phyloP scores from a whole-genome alignment of 2,329 filamentous ascomycete genomes.

The Phaeosphaeria sp. region DNA sequence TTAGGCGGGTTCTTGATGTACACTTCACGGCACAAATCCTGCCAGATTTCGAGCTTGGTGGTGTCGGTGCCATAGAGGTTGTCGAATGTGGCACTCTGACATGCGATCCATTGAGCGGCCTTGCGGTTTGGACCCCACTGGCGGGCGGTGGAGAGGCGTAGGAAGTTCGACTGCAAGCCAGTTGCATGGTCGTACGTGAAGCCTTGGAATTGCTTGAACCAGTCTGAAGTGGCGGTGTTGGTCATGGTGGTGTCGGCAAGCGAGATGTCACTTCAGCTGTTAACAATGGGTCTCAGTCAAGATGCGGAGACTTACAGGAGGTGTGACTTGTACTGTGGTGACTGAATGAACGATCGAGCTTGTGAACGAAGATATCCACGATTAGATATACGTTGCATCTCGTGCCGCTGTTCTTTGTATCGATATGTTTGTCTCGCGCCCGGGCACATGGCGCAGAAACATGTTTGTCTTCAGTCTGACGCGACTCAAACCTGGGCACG shows the following conservation, averaged over 20 bases:
- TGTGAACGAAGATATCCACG: too few species aligned
- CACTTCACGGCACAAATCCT: slow-evolving; percentile 26
- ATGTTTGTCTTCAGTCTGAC: not conserved
- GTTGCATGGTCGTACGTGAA: slow-evolving; percentile 9
- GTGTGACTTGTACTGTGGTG: not conserved
- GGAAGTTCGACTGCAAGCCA: slow-evolving; percentile 12
- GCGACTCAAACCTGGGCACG: not conserved
- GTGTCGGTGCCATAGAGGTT: slow-evolving; percentile 9
- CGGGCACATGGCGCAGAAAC: not conserved
- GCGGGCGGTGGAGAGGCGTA: slow-evolving; percentile 9
- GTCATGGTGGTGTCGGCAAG: not conserved
- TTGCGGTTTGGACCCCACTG: slow-evolving; percentile 6
- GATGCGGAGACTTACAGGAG: not conserved
- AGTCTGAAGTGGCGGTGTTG: not conserved
- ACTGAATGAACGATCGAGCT: too few species aligned
- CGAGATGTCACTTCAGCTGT: not conserved
- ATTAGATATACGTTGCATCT: not conserved
- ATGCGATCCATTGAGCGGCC: slow-evolving; percentile 9
- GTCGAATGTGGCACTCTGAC: slow-evolving; percentile 7
- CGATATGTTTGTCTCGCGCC: not conserved
- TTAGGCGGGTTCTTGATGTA: slow-evolving; percentile 10
- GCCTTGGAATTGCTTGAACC: not conserved
- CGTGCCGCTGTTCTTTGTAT: not conserved
- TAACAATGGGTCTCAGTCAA: not conserved
- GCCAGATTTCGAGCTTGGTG: slow-evolving; percentile 22